Base-by-base conservation (phyloP, 2,329 filamentous ascomycete genomes). In the Orbilia ellipsospora region DNA sequence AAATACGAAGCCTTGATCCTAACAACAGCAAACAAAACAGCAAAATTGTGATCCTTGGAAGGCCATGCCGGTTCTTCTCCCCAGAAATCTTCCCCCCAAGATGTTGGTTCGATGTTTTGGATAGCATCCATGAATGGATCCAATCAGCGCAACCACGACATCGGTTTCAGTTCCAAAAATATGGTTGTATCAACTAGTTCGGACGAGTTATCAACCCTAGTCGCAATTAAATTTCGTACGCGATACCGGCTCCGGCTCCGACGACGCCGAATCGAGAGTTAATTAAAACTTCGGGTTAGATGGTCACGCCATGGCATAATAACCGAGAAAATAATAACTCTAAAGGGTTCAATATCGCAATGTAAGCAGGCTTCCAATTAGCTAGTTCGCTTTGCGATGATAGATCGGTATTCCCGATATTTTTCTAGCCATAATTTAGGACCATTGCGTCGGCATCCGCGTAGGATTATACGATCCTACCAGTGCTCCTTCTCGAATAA, bases 401-500 rank as follows among this genome's bases (percentile, higher is more conserved):
- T 23, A 42, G n/a, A 36, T 59, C 36, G 55, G 36, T 55, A 42
- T 59, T 16, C 16, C 31, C 55, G 31, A 42, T 44, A n/a, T 18
- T 45, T 18, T 44, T 36, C n/a, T n/a, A n/a, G n/a, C n/a, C n/a
- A n/a, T n/a, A n/a, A n/a, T n/a, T n/a, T n/a, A n/a, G n/a, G n/a
- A n/a, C n/a, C n/a, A n/a, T n/a, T n/a, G n/a, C n/a, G n/a, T n/a
- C n/a, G n/a, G n/a, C n/a, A n/a, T n/a, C n/a, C n/a, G n/a, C n/a
- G n/a, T 45, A 44, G 55, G n/a, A 26, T 13, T 16, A 59, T 44
- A 23, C 16, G 31, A 59, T 45, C 26, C 12, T 40, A 59, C 4
- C 26, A 4, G 15, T 7, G 44, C 36, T 45, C 42, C 57, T 61
- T 61, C 57, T 50, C 57, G 48, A 61, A 61, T n/a, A 28, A 48